These are phyloP conservation scores for Plasmodium knowlesi DNA, from an alignment of 169 alveolate genomes.

Conservation along the genomic window DNA sequence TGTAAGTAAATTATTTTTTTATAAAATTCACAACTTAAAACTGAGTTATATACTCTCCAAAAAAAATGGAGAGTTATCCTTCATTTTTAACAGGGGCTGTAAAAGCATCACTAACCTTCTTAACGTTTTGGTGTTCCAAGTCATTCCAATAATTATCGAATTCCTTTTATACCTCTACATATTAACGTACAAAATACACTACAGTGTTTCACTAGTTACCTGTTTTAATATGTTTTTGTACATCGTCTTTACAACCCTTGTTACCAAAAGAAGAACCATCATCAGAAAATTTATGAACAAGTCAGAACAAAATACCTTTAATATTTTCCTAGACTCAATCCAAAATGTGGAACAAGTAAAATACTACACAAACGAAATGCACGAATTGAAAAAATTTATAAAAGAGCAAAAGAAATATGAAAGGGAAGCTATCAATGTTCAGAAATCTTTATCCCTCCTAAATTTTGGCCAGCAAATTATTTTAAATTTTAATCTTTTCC, in stretches of 20 bases:
- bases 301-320: slow-evolving; percentile 88
- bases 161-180: slow-evolving; percentile 84
- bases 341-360: slow-evolving; percentile 88
- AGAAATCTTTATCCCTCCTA: slow-evolving; percentile 81
- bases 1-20: slow-evolving; percentile 82
- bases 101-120: slow-evolving; percentile 84
- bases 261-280: slow-evolving; percentile 86
- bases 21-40: slow-evolving; percentile 82
- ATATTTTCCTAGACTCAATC: slow-evolving; percentile 86
- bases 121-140: slow-evolving; percentile 84
- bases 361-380: slow-evolving; percentile 80
- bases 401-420: slow-evolving; percentile 82
- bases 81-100: slow-evolving; percentile 83
- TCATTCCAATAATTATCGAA: slow-evolving; percentile 87
- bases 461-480: slow-evolving; percentile 86
- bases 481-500: slow-evolving; percentile 81
- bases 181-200: slow-evolving; percentile 88
- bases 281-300: slow-evolving; percentile 85
- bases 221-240: slow-evolving; percentile 85
- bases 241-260: slow-evolving; percentile 85
- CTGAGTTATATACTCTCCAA: slow-evolving; percentile 82
- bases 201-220: slow-evolving; percentile 84
- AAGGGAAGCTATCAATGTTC: slow-evolving; percentile 83
- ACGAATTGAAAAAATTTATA: slow-evolving; percentile 80
- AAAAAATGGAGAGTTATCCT: slow-evolving; percentile 85